phyloP scores from a whole-genome alignment of 257 asterid genomes.

The Solanum ossicruentum region DNA sequence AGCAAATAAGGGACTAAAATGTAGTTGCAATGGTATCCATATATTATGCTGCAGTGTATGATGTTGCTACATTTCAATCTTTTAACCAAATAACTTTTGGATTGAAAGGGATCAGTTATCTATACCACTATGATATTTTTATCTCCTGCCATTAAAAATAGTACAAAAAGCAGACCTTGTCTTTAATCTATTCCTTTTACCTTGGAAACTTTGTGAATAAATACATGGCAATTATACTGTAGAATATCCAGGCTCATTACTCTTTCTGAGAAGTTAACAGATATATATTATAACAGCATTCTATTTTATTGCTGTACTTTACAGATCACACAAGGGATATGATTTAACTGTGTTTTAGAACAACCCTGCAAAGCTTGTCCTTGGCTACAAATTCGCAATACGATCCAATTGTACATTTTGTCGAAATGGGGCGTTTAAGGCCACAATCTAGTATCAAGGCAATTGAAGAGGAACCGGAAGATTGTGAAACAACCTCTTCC shows the following conservation, averaged over 20 bases:
- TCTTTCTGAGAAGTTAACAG: neutral
- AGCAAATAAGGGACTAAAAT: neutral
- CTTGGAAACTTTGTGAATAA: neutral
- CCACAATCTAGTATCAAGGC: constrained; percentile 73
- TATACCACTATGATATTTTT: neutral
- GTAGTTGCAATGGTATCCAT: neutral
- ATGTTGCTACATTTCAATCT: neutral
- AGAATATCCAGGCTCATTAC: neutral
- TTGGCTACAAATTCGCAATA: constrained; percentile 5
- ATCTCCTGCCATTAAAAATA: neutral
- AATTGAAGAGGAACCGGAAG: constrained; percentile 97
- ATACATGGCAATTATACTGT: neutral
- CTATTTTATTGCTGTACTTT: constrained; percentile 3
- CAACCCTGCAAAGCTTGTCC: neutral
- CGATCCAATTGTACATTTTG: constrained; percentile 2
- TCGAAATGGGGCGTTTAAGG: constrained; percentile 71
- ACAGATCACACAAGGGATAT: constrained; percentile 7
- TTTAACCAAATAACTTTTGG: neutral
- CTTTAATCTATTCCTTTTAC: neutral
- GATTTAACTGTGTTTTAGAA: constrained; percentile 9
- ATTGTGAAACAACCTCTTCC: constrained; percentile 50
- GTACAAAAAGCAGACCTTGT: neutral
- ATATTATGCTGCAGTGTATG: neutral
- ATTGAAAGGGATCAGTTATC: neutral
- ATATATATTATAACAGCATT: neutral